Percentiles rank a stretch among this genome's conserved stretches.
Conservation (phyloP, 106 monocot genomes). For the Dendrobium nobile region DNA sequence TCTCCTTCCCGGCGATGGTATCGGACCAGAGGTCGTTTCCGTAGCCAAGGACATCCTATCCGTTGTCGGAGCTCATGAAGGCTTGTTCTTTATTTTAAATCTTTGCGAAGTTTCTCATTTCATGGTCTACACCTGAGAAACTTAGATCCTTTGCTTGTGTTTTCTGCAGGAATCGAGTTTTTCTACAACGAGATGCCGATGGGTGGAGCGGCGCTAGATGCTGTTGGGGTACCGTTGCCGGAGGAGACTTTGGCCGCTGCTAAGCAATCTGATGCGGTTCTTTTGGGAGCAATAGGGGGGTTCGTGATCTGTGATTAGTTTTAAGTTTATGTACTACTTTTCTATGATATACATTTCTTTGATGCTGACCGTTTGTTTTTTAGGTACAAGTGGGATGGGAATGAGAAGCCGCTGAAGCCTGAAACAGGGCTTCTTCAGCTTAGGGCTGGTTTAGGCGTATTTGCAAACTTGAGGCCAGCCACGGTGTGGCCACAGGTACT, state of each 20-base stretch:
- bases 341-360: neutral
- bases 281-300: constrained; percentile 62
- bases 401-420: constrained; percentile 82
- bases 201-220: constrained; percentile 56
- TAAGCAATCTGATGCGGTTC: constrained; percentile 39
- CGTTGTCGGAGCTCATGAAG: constrained; percentile 52
- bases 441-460: constrained; percentile 71
- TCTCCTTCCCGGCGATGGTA: constrained; percentile 77
- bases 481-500: constrained; percentile 74
- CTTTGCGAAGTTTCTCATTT: neutral
- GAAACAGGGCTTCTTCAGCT: constrained; percentile 90
- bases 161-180: constrained; percentile 44
- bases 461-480: constrained; percentile 88
- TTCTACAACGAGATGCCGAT: constrained; percentile 39
- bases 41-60: constrained; percentile 65
- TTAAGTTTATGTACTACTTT: neutral
- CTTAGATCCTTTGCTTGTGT: neutral
- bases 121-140: neutral
- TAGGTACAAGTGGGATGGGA: constrained; percentile 89
- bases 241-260: constrained; percentile 41
- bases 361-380: neutral
- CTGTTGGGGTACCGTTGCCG: constrained; percentile 48
- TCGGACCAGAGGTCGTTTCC: constrained; percentile 80
- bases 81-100: constrained; percentile 7
- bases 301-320: constrained; percentile 12